Base-by-base conservation (phyloP, 495 filamentous ascomycete species). In the Penicillium turbatum region DNA sequence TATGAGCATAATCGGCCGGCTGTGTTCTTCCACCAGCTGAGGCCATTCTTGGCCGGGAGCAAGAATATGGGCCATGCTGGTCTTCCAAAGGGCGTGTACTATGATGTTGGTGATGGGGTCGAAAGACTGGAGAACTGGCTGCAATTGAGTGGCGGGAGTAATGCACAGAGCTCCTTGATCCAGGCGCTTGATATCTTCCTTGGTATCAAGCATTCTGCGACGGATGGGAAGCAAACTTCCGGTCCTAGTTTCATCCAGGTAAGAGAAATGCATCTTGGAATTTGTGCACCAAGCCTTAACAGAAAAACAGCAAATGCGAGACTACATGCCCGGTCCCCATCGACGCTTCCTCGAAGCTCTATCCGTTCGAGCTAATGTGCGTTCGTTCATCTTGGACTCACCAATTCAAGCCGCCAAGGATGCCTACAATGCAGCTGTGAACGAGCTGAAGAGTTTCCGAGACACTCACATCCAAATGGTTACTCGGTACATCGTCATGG, bases 31-130 rank as follows among this genome's bases (percentile, higher is more conserved):
- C 82, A 95, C 65, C 82, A 83, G 40, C 89, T 98, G 47, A 84
- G 93, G 6, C 95, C 93, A 0, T 95, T 95, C 62, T 78, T 98
- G 13, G 92, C 93, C 6, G 93, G 93, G 8, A 89, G 87, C 59
- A 95, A 95, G 77, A 96, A 96, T 62, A 98, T 98, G 93, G 83
- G 78, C 19, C 84, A 86, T n/a, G 92, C 92, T 1, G 93, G 93
- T 0, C 72, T 98, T 27, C 90, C 95, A 0, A 78, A 83, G 58
- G 93, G 93, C 1, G 86, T 98, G 17, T 80, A 89, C 31, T 97
- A 96, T 64, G 90, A 96, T 56, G 76, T 87, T 39, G 88, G 88
- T 13, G 70, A 75, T 11, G 84, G 83, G 8, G 68, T 24, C 5
- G 49, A 51, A 17, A 42, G 27, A 12, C 39, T 30, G 1, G 49